Conservation (phyloP, 2,329 filamentous ascomycete species). For the Coleophoma crateriformis region DNA sequence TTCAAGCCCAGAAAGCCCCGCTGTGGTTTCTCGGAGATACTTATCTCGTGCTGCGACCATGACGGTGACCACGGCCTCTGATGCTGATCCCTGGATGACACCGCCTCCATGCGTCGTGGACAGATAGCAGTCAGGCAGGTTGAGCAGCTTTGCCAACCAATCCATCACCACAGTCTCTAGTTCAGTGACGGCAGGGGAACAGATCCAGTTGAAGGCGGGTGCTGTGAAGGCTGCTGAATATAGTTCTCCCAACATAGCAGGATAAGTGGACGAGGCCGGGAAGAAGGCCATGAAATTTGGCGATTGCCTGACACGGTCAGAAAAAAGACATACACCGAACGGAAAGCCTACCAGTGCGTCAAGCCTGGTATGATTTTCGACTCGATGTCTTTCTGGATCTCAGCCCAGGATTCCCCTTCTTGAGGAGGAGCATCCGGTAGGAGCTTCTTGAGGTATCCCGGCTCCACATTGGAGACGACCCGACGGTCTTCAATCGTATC, state of each 20-base stretch:
- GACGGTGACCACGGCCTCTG: constrained; percentile 79
- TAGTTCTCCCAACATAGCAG: constrained; percentile 84
- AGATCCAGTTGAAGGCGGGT: constrained; percentile 96
- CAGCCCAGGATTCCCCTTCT: constrained; percentile 66
- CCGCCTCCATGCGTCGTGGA: constrained; percentile 74
- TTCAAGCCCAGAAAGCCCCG: constrained; percentile 44
- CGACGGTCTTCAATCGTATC: constrained; percentile 63
- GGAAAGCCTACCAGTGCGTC: constrained; percentile 67
- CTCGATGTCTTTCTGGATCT: constrained; percentile 80
- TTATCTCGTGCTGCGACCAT: constrained; percentile 85
- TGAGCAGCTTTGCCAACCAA: constrained; percentile 77
- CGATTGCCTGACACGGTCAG: constrained; percentile 52
- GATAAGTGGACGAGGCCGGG: constrained; percentile 75
- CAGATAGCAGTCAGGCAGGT: constrained; percentile 66
- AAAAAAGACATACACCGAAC: not conserved
- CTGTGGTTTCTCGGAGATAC: constrained; percentile 58
- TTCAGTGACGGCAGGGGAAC: constrained; percentile 86
- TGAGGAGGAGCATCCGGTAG: constrained; percentile 63
- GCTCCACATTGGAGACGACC: constrained; percentile 73
- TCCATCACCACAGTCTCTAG: constrained; percentile 90
- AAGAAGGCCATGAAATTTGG: constrained; percentile 97
- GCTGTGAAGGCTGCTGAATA: constrained; percentile 86
- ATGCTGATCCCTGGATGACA: constrained; percentile 90
- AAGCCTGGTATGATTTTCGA: constrained; percentile 84
- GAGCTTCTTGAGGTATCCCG: constrained; percentile 78